Evolutionary conservation across 495 filamentous ascomycete species (phyloP).

Genomic region (Rhizodiscina lignyota): DNA sequence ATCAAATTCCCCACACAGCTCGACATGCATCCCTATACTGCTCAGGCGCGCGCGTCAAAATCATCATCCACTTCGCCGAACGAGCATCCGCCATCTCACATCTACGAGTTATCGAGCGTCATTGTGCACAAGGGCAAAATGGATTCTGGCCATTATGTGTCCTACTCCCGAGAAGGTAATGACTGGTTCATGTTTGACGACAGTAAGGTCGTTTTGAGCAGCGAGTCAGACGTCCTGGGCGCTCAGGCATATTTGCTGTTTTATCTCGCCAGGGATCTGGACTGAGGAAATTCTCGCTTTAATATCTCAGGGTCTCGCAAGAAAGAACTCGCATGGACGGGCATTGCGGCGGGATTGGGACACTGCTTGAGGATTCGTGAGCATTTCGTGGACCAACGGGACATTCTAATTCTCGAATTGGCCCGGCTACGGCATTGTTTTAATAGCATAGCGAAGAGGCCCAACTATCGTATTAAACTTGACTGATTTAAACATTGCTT

Average conservation of each 20-base stretch:
- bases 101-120: slow-evolving; percentile 68
- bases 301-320: too few species aligned
- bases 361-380: too few species aligned
- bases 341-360: too few species aligned
- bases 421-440: too few species aligned
- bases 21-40: slow-evolving; percentile 78
- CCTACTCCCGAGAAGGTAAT: slow-evolving; percentile 64
- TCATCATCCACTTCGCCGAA: not conserved
- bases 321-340: too few species aligned
- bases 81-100: slow-evolving; percentile 5
- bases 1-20: slow-evolving; percentile 73
- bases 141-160: slow-evolving; percentile 78
- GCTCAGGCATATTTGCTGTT: slow-evolving; percentile 78
- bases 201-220: slow-evolving; percentile 66
- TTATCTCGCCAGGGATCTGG: slow-evolving; percentile 27
- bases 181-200: slow-evolving; percentile 93
- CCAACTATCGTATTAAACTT: too few species aligned
- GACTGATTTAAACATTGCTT: too few species aligned
- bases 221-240: slow-evolving; percentile 60
- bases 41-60: slow-evolving; percentile 33
- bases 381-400: too few species aligned
- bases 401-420: too few species aligned
- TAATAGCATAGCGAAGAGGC: too few species aligned
- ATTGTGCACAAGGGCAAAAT: slow-evolving; percentile 79
- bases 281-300: too few species aligned